Base-by-base conservation (phyloP, 257 asterid species). In the Anisodus acutangulus region DNA sequence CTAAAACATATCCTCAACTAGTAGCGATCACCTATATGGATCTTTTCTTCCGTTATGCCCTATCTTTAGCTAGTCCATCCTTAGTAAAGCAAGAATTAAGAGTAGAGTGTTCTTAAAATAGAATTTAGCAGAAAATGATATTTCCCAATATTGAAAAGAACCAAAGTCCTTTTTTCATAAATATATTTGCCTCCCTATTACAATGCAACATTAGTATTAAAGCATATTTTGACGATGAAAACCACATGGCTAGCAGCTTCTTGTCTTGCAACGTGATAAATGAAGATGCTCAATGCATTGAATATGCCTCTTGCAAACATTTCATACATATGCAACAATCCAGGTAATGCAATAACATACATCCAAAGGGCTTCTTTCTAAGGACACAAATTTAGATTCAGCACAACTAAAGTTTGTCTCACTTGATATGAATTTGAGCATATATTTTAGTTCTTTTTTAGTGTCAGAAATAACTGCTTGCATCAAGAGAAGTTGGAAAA, bases 241-340 rank as follows among this genome's bases (percentile, higher is more conserved):
- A 68, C 12, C 76, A 15, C 22, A 39, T 31, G 13, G 16, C 15
- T 68, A 37, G 51, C 22, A 51, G 81, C 41, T 51, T 76, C 26
- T 49, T 15, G 39, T 35, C 45, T 49, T 51, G 43, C 59, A 51
- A 76, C 41, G 41, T 71, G 80, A 51, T n/a, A 72, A 72, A 22
- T 47, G 80, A 47, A 72, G 59, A 47, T 47, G 12, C 59, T 47
- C 80, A 51, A 51, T 8, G 11, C 62, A 76, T 51, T 74, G 80
- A 47, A 6, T 45, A 7, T 47, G n/a, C 59, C 62, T 49, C 60
- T 16, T 1, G 7, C 41, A 26, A 49, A 74, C 80, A 74, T 74
- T 74, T 53, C 8, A 15, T 74, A 22, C 60, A 71, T 22, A 49
- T 74, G 39, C 78, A 69, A 69, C 31, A 69, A 69, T 69, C 78